Conservation (phyloP, 768 basidiomycete genomes). For the Porpolomopsis calyptriformis region DNA sequence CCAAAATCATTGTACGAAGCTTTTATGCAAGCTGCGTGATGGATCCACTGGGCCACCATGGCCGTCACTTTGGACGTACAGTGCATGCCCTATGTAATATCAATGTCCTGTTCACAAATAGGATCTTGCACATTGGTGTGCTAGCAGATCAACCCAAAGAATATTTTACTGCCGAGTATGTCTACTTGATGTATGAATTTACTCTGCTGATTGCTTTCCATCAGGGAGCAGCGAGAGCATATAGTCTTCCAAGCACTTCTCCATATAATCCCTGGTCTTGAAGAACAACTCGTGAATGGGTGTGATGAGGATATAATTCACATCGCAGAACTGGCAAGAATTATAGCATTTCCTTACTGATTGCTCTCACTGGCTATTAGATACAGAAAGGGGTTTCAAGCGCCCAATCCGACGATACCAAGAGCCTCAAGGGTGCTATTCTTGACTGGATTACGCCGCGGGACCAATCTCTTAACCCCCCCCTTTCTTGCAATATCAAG, state of each 20-base stretch:
- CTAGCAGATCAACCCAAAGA: constrained; percentile 4
- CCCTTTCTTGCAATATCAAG: constrained; percentile 11
- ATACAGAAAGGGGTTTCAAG: constrained; percentile 11
- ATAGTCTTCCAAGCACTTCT: constrained; percentile 11
- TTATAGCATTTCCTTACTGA: not conserved
- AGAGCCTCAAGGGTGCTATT: constrained; percentile 2
- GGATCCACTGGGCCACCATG: constrained; percentile 15
- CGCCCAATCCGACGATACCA: constrained; percentile 6
- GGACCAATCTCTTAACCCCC: constrained; percentile 6
- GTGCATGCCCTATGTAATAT: constrained; percentile 15
- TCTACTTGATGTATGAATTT: not conserved
- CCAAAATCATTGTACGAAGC: not conserved
- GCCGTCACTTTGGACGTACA: constrained; percentile 15
- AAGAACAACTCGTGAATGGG: constrained; percentile 9
- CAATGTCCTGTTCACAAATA: constrained; percentile 12
- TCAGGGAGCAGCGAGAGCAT: constrained; percentile 12
- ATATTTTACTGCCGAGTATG: constrained; percentile 4
- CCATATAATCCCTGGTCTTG: constrained; percentile 9
- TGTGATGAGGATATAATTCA: constrained; percentile 10
- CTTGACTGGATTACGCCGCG: constrained; percentile 14
- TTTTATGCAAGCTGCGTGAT: constrained; percentile 1
- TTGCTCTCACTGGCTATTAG: constrained; percentile 4
- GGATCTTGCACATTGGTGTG: constrained; percentile 8
- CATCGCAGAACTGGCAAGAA: constrained; percentile 13
- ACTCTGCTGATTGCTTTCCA: not conserved